Evolutionary conservation across 345 rosid species (phyloP), one percentile per base, ranked within the genome.

Genomic region (Salix suchowensis): DNA sequence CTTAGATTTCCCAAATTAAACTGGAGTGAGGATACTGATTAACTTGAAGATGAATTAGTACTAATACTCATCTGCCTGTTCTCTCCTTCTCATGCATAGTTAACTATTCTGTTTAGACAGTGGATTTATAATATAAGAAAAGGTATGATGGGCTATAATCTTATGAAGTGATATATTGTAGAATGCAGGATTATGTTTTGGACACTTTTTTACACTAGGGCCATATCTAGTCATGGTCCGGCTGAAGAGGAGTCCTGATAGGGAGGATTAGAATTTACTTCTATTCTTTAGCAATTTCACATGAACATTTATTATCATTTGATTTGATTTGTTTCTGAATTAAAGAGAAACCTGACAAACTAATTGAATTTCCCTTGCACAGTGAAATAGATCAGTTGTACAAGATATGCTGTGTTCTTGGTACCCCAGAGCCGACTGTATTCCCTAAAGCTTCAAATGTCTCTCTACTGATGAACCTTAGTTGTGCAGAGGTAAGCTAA

Each of bases 321-420:
- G 46, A 40, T 42, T 42, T 42, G 46, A 42, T 42, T 42, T 42
- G 46, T 42, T 42, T 40, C 46, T 42, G 46, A 42, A 40, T 10
- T 10, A 10, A 10, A 40, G 44, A 40, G 12, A 46, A 12, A 46
- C 50, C 50, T 14, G 50, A 14, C 4, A 46, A 46, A 21, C 73
- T 64, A 78, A 66, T 23, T 71, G 64, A n/a, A 2, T 80, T 66
- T 62, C 7, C 37, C 32, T 7, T 77, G 76, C 79, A 78, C 89
- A 93, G 98, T 85, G 98, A 93, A 88, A 83, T 86, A 76, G 97
- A 94, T 89, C 98, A 92, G 76, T 68, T 94, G 73, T 88, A 88
- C 91, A 94, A 94, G 88, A 91, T 94, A 72, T 92, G 95, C 83
- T 79, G 88, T 75, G 85, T 92, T 84, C 90, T 94, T 76, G 97